phyloP scores from a whole-genome alignment of 192 early-diverging fungal species.

The Coemansia sp. region DNA sequence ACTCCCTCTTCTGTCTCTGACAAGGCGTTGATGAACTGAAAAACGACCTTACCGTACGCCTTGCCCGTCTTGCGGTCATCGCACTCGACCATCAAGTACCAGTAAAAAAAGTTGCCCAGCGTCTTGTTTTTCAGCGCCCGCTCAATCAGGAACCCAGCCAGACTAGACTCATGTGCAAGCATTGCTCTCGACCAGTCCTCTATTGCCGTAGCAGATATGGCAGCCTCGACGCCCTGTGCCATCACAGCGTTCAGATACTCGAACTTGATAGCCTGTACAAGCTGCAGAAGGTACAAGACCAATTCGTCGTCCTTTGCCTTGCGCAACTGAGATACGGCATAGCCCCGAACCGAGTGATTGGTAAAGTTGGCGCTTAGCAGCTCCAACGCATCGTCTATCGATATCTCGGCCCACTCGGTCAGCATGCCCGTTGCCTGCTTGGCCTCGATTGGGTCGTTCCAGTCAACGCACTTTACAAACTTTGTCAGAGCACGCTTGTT shows the following conservation, averaged over 20 bases:
- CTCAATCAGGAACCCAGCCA: slow-evolving; percentile 89
- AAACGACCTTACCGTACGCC: slow-evolving; percentile 85
- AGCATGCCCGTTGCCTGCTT: slow-evolving; percentile 91
- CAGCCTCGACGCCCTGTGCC: slow-evolving; percentile 28
- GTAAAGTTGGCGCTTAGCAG: slow-evolving; percentile 87
- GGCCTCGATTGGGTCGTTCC: slow-evolving; percentile 87
- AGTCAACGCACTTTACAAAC: slow-evolving; percentile 94
- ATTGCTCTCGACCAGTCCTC: slow-evolving; percentile 27
- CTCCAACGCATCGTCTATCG: slow-evolving; percentile 94
- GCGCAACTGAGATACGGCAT: slow-evolving; percentile 84
- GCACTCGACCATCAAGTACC: slow-evolving; percentile 97
- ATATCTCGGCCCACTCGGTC: slow-evolving; percentile 85
- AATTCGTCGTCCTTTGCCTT: slow-evolving; percentile 96
- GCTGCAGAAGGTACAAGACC: slow-evolving; percentile 88
- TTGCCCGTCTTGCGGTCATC: slow-evolving; percentile 79
- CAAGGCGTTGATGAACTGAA: slow-evolving; percentile 76
- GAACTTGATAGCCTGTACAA: slow-evolving; percentile 97
- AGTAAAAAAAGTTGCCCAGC: slow-evolving; percentile 93
- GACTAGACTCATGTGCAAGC: slow-evolving; percentile 58
- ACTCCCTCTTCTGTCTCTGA: slow-evolving; percentile 55
- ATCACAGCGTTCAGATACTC: slow-evolving; percentile 64
- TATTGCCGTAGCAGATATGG: slow-evolving; percentile 6
- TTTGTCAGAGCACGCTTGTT: slow-evolving; percentile 97
- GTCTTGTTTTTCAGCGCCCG: slow-evolving; percentile 78
- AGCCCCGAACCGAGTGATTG: slow-evolving; percentile 75